Evolutionary conservation across 2,329 filamentous ascomycete species (phyloP), one percentile per base, ranked within the genome.

Genomic region (Exserohilum rostratum): DNA sequence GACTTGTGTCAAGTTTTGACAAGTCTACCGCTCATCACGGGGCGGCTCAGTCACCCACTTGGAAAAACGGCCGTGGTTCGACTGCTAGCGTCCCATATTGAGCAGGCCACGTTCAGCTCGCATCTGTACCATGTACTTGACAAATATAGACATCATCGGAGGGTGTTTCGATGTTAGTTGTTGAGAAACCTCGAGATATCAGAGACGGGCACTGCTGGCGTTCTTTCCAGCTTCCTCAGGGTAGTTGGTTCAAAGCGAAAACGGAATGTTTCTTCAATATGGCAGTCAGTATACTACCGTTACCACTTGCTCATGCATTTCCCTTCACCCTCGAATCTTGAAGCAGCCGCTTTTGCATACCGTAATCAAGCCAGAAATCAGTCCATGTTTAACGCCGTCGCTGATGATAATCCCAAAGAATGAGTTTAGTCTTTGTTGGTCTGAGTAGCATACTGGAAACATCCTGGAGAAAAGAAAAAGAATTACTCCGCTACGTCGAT

Each of bases 401-500:
- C 43, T 46, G 43, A 46, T 46, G 43, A 46, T 13, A 12, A 11
- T 35, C 31, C 20, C 43, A 33, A 17, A 30, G 3, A 30, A 30
- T n/a, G 20, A 38, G 35, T 17, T 22, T 7, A 13, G 20, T 38
- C 35, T 38, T 38, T 38, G 11, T 17, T 38, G 20, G 35, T 38
- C 13, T 37, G 35, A 38, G 35, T 38, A 38, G 18, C 4, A 22
- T 38, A 22, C 11, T 22, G 9, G 20, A 43, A 31, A 18, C 27
- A 15, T 17, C 10, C 40, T 30, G 12, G 27, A 38, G 17, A 18
- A 22, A 20, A 37, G 20, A 12, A 38, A 17, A 3, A 18, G 2
- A 29, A 12, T 35, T 46, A 46, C 20, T 46, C 43, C 5, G 17
- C 17, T 18, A 35, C 57, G 48, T 68, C 65, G 6, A 66, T 29